Evolutionary conservation across 306 rosid species (phyloP).

Genomic region (Vigna nakashimae): DNA sequence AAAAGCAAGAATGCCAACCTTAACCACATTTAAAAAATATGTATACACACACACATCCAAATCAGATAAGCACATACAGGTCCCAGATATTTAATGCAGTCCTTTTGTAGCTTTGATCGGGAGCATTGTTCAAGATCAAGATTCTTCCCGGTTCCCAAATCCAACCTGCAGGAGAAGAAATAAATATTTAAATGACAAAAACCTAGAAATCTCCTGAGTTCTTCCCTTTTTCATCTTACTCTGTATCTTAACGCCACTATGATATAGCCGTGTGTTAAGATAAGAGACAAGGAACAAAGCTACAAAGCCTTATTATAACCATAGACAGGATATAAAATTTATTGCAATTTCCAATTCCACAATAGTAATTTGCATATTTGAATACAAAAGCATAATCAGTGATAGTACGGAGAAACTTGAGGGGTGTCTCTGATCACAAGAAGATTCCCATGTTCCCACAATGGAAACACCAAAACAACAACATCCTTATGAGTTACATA

Average conservation of each 20-base stretch:
- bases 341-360: neutral
- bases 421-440: neutral
- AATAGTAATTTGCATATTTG: neutral
- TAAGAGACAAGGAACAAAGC: neutral
- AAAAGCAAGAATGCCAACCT: constrained; percentile 7
- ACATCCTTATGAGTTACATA: neutral
- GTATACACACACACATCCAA: neutral
- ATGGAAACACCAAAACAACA: constrained; percentile 3
- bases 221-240: neutral
- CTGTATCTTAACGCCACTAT: neutral
- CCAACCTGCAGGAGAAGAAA: constrained; percentile 10
- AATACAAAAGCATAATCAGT: constrained; percentile 1
- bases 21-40: neutral
- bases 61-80: constrained; percentile 11
- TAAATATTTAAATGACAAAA: neutral
- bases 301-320: neutral
- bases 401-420: neutral
- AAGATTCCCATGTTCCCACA: constrained; percentile 16
- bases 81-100: constrained; percentile 18
- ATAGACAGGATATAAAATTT: neutral
- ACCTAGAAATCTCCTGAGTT: neutral
- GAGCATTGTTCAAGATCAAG: constrained; percentile 27
- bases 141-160: constrained; percentile 27
- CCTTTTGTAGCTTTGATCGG: constrained; percentile 24
- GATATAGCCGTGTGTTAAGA: neutral